Evolutionary conservation across 768 basidiomycete genomes (phyloP).

Genomic region (Naganishia friedmannii): DNA sequence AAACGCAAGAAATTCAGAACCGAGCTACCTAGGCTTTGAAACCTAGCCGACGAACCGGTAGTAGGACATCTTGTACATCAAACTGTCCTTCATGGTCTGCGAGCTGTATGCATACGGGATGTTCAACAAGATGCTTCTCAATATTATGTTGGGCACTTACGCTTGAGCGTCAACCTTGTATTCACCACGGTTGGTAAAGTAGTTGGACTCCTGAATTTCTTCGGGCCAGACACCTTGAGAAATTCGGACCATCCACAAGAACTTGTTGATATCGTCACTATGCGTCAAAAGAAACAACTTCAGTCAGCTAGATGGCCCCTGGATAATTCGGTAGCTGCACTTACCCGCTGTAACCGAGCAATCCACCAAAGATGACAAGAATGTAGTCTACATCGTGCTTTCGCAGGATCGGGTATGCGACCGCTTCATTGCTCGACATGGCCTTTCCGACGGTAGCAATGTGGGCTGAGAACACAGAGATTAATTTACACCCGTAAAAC

Average conservation of each 20-base stretch:
- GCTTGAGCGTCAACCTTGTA: slow-evolving; percentile 87
- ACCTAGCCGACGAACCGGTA: slow-evolving; percentile 64
- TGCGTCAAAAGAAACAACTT: neutral
- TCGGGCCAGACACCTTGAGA: slow-evolving; percentile 94
- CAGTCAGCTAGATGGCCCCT: neutral
- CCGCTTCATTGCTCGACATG: slow-evolving; percentile 90
- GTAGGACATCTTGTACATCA: slow-evolving; percentile 99
- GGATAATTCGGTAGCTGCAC: slow-evolving; percentile 16
- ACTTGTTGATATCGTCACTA: slow-evolving; percentile 98
- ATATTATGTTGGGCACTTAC: slow-evolving; percentile 35
- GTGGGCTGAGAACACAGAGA: slow-evolving; percentile 59
- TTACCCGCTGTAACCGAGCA: slow-evolving; percentile 82
- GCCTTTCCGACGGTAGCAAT: slow-evolving; percentile 99
- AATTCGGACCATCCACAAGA: slow-evolving; percentile 87
- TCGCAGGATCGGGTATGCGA: slow-evolving; percentile 91
- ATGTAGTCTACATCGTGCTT: slow-evolving; percentile 97
- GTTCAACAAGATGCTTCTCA: neutral
- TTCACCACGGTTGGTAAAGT: slow-evolving; percentile 87
- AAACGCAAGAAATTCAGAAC: neutral
- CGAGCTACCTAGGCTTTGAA: slow-evolving; percentile 17
- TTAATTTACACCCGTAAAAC: slow-evolving; percentile 45
- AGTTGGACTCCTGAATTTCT: slow-evolving; percentile 90
- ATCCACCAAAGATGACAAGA: slow-evolving; percentile 92
- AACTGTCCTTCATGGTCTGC: slow-evolving; percentile 81
- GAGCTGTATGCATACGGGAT: slow-evolving; percentile 51